These are phyloP conservation scores for Hirsutella thompsonii DNA, from an alignment of 2,329 filamentous ascomycete genomes.

Conservation along the genomic window DNA sequence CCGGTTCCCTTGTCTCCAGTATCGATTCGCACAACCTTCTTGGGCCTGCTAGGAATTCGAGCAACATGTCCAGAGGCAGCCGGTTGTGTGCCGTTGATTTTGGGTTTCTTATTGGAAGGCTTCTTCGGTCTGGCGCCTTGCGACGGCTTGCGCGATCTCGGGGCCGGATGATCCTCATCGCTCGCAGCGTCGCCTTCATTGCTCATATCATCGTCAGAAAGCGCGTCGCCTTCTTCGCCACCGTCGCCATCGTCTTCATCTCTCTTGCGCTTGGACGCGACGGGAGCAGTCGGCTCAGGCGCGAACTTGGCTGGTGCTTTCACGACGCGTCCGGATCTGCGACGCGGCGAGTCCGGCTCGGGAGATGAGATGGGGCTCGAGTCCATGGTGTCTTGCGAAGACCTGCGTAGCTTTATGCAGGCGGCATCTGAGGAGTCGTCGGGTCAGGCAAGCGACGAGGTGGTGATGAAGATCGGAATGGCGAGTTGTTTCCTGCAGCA, in stretches of 20 bases:
- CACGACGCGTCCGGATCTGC: slow-evolving; percentile 57
- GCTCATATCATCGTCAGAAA: slow-evolving; percentile 31
- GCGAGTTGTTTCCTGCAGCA: slow-evolving; percentile 2
- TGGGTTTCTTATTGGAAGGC: slow-evolving; percentile 50
- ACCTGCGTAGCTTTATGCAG: slow-evolving; percentile 2
- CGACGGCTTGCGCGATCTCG: slow-evolving; percentile 25
- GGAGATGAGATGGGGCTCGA: slow-evolving; percentile 15
- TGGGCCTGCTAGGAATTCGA: slow-evolving; percentile 37
- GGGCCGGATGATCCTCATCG: slow-evolving; percentile 25
- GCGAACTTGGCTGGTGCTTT: slow-evolving; percentile 47
- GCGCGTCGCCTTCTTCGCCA: slow-evolving; percentile 32
- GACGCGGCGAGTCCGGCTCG: slow-evolving; percentile 40
- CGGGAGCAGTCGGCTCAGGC: slow-evolving; percentile 25
- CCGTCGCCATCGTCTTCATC: slow-evolving; percentile 34
- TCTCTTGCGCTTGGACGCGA: slow-evolving; percentile 45
- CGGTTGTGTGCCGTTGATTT: slow-evolving; percentile 42
- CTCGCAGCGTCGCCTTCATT: slow-evolving; percentile 35
- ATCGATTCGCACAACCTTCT: slow-evolving; percentile 41
- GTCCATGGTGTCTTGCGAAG: slow-evolving; percentile 8
- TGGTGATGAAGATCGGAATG: not conserved
- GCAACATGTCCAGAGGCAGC: slow-evolving; percentile 22
- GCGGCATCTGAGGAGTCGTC: slow-evolving; percentile 7
- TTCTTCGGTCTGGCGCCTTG: slow-evolving; percentile 35
- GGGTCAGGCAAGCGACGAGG: not conserved
- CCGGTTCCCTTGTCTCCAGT: slow-evolving; percentile 37